Evolutionary conservation across 2,329 filamentous ascomycete genomes (phyloP).

Genomic region (Fusarium mundagurra): DNA sequence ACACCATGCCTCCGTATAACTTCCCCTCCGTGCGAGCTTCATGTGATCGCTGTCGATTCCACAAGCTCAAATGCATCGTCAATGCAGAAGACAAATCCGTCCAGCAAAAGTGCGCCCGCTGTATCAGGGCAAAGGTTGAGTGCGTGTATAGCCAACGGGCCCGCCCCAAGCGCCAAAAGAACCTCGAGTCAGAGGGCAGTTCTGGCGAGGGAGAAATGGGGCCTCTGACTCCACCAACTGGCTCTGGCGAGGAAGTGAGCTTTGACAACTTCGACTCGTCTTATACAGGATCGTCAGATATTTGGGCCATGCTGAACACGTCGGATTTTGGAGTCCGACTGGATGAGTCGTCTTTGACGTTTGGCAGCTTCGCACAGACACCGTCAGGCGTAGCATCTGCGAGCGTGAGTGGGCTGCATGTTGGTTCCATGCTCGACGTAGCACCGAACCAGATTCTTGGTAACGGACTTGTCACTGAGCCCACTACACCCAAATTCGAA

Average conservation of each 20-base stretch:
- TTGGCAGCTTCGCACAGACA: background rate
- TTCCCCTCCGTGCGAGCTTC: background rate
- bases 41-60: background rate
- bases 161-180: background rate
- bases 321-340: background rate
- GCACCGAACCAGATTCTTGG: background rate
- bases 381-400: background rate
- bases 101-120: background rate
- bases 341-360: background rate
- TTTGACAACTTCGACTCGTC: background rate
- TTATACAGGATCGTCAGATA: background rate
- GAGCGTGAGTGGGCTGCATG: background rate
- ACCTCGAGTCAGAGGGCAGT: background rate
- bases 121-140: background rate
- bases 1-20: background rate
- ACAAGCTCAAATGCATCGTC: conserved; percentile 1
- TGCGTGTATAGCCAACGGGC: background rate
- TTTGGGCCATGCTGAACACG: background rate
- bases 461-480: background rate
- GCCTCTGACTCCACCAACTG: background rate
- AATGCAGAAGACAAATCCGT: background rate
- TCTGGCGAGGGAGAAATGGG: background rate
- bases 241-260: background rate
- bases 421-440: background rate
- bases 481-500: background rate